phyloP scores from a whole-genome alignment of 2,329 filamentous ascomycete genomes.

The Magnaporthiopsis rhizophila region DNA sequence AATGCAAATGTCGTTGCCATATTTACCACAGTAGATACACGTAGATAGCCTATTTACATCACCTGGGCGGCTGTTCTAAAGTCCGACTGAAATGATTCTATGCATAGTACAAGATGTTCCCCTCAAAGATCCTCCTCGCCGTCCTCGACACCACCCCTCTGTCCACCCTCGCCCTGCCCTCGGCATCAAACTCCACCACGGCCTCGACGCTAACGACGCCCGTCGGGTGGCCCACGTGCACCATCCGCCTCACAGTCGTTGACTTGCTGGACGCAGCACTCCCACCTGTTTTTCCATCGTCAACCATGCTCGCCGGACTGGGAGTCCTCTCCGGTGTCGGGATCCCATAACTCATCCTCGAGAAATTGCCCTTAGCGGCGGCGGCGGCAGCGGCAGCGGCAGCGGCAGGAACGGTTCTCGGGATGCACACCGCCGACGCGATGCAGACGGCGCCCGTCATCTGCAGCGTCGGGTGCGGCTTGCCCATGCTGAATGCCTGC shows the following conservation, averaged over 20 bases:
- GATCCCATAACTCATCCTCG: background rate
- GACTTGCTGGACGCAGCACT: background rate
- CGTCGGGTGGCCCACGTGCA: slow-evolving; percentile 2
- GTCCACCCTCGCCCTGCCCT: slow-evolving; percentile 14
- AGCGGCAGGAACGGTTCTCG: slow-evolving; percentile 26
- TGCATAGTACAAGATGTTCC: slow-evolving; percentile 21
- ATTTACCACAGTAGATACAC: too few relatives aligned
- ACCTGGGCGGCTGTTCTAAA: too few relatives aligned
- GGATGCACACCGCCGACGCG: slow-evolving; percentile 32
- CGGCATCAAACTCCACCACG: slow-evolving; percentile 11
- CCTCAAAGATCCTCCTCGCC: slow-evolving; percentile 24
- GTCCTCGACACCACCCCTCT: slow-evolving; percentile 23
- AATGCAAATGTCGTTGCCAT: too few relatives aligned
- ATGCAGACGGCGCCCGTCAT: slow-evolving; percentile 42
- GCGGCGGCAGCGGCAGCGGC: background rate
- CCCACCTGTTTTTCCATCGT: background rate
- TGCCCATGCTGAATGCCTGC: slow-evolving; percentile 40
- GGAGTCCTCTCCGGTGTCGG: slow-evolving; percentile 3
- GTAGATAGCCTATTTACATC: too few relatives aligned
- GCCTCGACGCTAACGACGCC: slow-evolving; percentile 16
- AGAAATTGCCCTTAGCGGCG: background rate
- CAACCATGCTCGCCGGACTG: background rate
- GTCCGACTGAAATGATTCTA: background rate
- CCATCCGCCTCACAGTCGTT: background rate
- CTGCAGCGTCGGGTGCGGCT: slow-evolving; percentile 43